A percentile compares a stretch with the other conserved stretches of the same genome.
Evolutionary conservation across 306 rosid genomes (phyloP).

Genomic region (Quercus engelmannii): DNA sequence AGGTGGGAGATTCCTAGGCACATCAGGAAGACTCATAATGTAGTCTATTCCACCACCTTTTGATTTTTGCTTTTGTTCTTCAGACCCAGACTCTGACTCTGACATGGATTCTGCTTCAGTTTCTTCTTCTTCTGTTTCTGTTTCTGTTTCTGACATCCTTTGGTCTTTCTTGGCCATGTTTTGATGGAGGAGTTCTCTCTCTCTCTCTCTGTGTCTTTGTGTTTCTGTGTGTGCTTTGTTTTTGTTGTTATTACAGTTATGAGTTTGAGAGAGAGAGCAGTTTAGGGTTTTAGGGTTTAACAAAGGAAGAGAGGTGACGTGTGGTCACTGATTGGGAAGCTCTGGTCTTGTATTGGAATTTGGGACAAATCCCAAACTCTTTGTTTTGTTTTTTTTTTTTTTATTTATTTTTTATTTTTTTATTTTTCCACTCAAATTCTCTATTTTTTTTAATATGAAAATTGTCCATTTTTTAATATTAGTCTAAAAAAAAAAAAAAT

Average conservation of each 20-base stretch:
- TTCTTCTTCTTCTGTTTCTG: constrained; percentile 18
- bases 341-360: too few relatives aligned
- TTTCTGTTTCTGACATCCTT: constrained; percentile 23
- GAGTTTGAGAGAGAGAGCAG: not conserved
- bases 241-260: not conserved
- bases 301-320: not conserved
- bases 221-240: not conserved
- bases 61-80: not conserved
- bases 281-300: not conserved
- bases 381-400: too few relatives aligned
- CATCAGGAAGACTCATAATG: constrained; percentile 37
- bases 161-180: constrained; percentile 24
- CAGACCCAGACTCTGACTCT: not conserved
- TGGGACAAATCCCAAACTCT: too few relatives aligned
- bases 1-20: constrained; percentile 43
- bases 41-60: constrained; percentile 32
- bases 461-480: too few relatives aligned
- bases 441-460: too few relatives aligned
- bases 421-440: too few relatives aligned
- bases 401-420: too few relatives aligned
- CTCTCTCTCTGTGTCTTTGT: not conserved
- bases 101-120: not conserved
- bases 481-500: too few relatives aligned
- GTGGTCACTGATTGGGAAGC: not conserved
- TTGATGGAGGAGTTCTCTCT: not conserved